These are phyloP conservation scores for Solanum hybrid DNA, from an alignment of 305 asterid species.

Conservation along the genomic window DNA sequence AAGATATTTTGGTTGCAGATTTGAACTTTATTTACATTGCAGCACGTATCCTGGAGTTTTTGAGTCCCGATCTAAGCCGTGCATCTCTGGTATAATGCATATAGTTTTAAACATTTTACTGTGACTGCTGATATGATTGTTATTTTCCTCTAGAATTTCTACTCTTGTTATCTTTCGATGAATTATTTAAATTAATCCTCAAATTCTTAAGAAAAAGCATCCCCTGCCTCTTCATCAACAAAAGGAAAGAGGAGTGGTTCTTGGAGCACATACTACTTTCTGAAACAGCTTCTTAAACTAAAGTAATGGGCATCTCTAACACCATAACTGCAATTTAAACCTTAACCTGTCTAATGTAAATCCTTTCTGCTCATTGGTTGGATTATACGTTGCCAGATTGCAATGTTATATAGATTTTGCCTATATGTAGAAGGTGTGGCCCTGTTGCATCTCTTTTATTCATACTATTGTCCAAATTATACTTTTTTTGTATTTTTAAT, in stretches of 20 bases:
- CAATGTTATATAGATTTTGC: neutral
- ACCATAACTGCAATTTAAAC: neutral
- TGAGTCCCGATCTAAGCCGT: constrained; percentile 92
- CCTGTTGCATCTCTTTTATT: neutral
- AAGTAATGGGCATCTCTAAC: neutral
- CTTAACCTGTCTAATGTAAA: neutral
- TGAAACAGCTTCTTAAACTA: neutral
- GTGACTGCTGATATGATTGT: neutral
- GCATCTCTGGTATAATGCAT: constrained; percentile 71
- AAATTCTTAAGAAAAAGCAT: neutral
- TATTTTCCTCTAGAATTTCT: neutral
- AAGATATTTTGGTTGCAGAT: constrained; percentile 89
- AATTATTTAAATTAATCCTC: neutral
- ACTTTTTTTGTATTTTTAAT: neutral
- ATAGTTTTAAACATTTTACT: neutral
- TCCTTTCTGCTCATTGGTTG: neutral
- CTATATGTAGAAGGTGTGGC: neutral
- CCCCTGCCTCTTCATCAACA: neutral
- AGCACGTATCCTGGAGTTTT: constrained; percentile 85
- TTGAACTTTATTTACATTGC: constrained; percentile 82
- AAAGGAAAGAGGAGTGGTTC: neutral
- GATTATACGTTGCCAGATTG: neutral
- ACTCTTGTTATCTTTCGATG: neutral
- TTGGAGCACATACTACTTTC: neutral
- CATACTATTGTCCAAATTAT: neutral